Conservation (phyloP, 1,284 basidiomycete genomes). For the Takashimella tepidaria region DNA sequence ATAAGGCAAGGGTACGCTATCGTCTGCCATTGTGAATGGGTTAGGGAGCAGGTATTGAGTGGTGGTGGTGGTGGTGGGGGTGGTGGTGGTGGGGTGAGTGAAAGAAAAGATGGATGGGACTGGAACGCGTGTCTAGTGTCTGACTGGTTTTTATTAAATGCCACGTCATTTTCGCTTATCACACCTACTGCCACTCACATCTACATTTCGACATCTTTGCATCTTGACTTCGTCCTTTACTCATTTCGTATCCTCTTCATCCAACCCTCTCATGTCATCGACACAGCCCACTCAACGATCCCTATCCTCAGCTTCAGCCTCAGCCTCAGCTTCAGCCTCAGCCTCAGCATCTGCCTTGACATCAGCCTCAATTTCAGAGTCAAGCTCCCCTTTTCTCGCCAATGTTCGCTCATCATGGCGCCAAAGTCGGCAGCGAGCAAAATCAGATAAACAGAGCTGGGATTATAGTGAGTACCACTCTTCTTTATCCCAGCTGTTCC, state of each 20-base stretch:
- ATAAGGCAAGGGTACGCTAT: conserved; percentile 67
- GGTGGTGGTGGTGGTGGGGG: background rate
- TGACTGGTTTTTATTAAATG: background rate
- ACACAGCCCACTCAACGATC: no score
- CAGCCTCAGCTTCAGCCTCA: no score
- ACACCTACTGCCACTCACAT: background rate
- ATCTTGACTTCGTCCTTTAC: background rate
- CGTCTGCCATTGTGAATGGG: conserved; percentile 65
- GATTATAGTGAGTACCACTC: conserved; percentile 54
- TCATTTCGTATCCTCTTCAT: no score
- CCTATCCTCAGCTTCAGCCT: background rate
- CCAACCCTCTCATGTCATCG: no score
- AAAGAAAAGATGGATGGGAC: background rate
- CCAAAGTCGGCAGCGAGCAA: conserved; percentile 52
- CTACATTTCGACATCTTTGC: background rate
- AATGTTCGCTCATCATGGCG: conserved; percentile 20
- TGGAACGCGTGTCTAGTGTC: background rate
- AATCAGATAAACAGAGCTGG: conserved; percentile 62
- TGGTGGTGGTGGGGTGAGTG: background rate
- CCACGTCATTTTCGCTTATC: background rate
- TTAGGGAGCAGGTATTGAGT: no score
- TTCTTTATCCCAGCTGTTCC: conserved; percentile 5
- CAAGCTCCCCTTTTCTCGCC: background rate
- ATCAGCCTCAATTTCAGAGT: background rate
- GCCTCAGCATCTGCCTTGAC: background rate